Conservation (phyloP, 768 basidiomycete species). For the Russula sp. region DNA sequence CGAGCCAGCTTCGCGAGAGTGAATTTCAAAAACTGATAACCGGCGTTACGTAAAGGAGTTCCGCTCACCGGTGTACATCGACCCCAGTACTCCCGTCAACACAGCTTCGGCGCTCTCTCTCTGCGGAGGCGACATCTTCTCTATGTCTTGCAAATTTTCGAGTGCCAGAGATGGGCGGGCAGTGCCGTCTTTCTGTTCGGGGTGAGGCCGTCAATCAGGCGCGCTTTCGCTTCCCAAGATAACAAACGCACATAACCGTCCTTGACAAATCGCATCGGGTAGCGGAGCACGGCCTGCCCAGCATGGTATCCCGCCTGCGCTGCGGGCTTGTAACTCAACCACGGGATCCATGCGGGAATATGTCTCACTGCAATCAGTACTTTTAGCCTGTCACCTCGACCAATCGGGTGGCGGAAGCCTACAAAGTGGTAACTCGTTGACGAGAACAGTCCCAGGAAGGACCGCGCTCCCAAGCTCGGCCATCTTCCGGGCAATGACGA, state of each 20-base stretch:
- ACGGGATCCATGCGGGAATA: constrained; percentile 11
- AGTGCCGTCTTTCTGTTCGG: constrained; percentile 3
- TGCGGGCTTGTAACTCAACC: constrained; percentile 7
- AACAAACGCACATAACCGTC: constrained; percentile 5
- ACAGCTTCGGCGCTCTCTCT: constrained; percentile 1
- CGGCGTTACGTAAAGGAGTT: not conserved
- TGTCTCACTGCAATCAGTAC: not conserved
- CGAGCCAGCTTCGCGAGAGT: not conserved
- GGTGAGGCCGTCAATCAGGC: not conserved
- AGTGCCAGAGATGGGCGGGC: constrained; percentile 9
- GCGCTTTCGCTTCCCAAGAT: not conserved
- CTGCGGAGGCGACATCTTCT: constrained; percentile 1
- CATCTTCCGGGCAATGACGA: no score
- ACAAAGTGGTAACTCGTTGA: constrained; percentile 11
- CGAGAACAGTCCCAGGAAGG: not conserved
- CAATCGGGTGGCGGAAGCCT: not conserved
- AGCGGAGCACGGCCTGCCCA: constrained; percentile 12
- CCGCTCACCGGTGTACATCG: constrained; percentile 9
- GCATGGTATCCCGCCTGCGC: constrained; percentile 4
- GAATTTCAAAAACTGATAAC: not conserved
- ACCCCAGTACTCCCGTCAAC: constrained; percentile 4
- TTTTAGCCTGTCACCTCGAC: not conserved
- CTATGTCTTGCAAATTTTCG: constrained; percentile 7
- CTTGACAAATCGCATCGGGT: constrained; percentile 12
- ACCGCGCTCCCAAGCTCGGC: no score